Percentiles rank a stretch among this genome's conserved stretches.
Conservation (phyloP, 176 grass and related monocot species). For the Lolium perenne region DNA sequence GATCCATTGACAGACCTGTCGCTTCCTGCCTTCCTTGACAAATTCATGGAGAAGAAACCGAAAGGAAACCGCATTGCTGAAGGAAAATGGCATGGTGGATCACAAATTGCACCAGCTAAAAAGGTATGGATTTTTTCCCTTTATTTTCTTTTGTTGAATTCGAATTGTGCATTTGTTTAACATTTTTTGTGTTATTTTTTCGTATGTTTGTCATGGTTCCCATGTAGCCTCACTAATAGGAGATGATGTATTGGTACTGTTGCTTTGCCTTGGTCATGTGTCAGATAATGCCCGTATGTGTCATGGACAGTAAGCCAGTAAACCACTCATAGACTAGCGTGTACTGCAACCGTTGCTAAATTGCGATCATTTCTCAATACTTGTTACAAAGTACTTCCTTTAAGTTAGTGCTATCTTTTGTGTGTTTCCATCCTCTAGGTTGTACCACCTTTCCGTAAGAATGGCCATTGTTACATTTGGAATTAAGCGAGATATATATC, state of each 20-base stretch:
- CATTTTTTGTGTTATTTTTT: neutral
- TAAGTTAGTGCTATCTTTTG: conserved; percentile 17
- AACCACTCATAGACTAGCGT: neutral
- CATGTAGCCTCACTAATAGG: conserved; percentile 5
- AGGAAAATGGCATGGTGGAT: conserved; percentile 96
- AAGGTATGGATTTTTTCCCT: conserved; percentile 57
- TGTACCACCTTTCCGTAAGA: neutral
- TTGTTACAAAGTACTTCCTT: neutral
- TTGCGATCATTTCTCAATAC: neutral
- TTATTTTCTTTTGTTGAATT: conserved; percentile 28
- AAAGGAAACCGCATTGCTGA: conserved; percentile 73
- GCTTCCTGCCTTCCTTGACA: conserved; percentile 84
- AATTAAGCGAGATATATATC: neutral
- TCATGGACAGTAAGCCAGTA: neutral
- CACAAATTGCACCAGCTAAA: conserved; percentile 80
- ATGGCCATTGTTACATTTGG: neutral
- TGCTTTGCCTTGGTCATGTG: neutral
- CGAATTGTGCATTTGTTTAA: conserved; percentile 5
- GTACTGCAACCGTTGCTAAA: neutral
- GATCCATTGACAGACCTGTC: conserved; percentile 86
- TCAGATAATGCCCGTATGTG: neutral
- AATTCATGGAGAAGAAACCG: conserved; percentile 99
- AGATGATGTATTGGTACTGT: neutral
- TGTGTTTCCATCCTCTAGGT: neutral
- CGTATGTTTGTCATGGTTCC: conserved; percentile 12